Percentiles rank a stretch among this genome's conserved stretches.
These are phyloP conservation scores for Umbelopsis vinacea DNA, from an alignment of 192 early-diverging fungal genomes.

Conservation along the genomic window DNA sequence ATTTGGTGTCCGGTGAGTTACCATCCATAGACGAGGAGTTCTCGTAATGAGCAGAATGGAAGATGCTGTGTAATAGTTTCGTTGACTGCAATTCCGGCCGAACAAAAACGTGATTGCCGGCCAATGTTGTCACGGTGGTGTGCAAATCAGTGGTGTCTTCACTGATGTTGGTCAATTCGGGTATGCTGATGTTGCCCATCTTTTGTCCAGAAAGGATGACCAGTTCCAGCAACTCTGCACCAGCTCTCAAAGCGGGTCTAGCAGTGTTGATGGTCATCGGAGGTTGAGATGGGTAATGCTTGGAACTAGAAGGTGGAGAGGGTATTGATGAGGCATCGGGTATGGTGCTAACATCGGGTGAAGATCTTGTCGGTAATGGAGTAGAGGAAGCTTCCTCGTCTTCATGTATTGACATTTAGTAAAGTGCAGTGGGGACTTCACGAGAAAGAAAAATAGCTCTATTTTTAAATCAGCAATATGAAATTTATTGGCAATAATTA, in stretches of 20 bases:
- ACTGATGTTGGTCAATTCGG: background rate
- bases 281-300: conserved; percentile 20
- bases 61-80: conserved; percentile 11
- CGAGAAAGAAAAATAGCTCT: background rate
- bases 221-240: conserved; percentile 23
- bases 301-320: background rate
- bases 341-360: background rate
- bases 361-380: background rate
- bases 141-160: background rate
- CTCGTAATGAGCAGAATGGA: conserved; percentile 17
- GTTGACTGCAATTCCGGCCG: conserved; percentile 18
- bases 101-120: background rate
- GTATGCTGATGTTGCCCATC: background rate
- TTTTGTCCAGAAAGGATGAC: conserved; percentile 18
- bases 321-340: background rate
- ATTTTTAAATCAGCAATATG: too few species aligned
- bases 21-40: background rate
- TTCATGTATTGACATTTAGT: conserved; percentile 22
- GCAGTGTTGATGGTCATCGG: conserved; percentile 23
- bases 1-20: too few species aligned
- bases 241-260: conserved; percentile 13
- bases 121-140: background rate
- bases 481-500: too few species aligned
- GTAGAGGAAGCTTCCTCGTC: conserved; percentile 1
- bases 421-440: background rate